Base-by-base conservation (phyloP, 768 basidiomycete species). In the Mycena olivaceomarginata region DNA sequence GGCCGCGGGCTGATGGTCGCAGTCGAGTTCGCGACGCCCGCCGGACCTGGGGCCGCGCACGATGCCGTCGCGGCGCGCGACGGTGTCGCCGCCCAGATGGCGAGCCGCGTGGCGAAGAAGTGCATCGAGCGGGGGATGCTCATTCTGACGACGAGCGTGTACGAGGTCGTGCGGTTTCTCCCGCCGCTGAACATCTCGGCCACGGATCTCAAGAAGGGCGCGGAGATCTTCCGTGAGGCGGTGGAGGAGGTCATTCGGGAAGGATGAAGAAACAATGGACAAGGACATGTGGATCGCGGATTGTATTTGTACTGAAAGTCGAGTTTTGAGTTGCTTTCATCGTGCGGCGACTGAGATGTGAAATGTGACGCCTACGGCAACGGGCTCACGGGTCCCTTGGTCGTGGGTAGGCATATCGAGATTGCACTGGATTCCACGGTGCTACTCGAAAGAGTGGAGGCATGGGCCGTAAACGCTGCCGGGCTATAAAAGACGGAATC, bases 1-100 rank as follows among this genome's bases (percentile, higher is more conserved):
- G 98, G 98, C 0, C 86, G 89, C 20, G 98, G 98, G 0, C 88
- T 99, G 74, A 99, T 98, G 98, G 89, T 96, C 70, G 97, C 91
- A 4, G 90, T 96, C 68, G 95, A 96, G 84, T 96, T 96, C 80
- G 91, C 91, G 2, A 92, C 93, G 8, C 91, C 95, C 0, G 84
- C 86, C n/a, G 89, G 87, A 66, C 88, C 91, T n/a, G 81, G 82
- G 13, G 82, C 86, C 72, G 76, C 85, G 39, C 87, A 87, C 81
- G 94, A 93, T 81, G 87, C 89, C 11, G 86, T 85, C 15, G 75
- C 84, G 51, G 82, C 82, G 53, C 56, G 56, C 25, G 22, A 57
- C 25, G 56, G 4, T 57, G 82, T 85, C 22, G 87, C 88, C 10
- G 82, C 91, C 88, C 82, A 81, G 51, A 87, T 97, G 74, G 94